These are phyloP conservation scores for Xylaria venustula DNA, from an alignment of 495 filamentous ascomycete genomes.

Conservation along the genomic window DNA sequence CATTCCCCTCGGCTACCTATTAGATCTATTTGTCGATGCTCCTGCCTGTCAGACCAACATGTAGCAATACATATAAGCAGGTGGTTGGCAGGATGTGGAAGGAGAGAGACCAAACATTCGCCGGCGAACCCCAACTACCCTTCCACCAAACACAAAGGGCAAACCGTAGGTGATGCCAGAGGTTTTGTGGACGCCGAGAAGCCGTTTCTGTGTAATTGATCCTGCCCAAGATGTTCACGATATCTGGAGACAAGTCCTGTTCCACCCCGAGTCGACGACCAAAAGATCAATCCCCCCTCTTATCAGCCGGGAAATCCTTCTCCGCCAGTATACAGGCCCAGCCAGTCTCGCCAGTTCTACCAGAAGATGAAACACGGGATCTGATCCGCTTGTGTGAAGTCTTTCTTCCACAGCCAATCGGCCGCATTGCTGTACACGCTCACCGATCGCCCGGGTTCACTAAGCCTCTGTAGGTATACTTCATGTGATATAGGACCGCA, in stretches of 20 bases:
- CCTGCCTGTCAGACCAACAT: background rate
- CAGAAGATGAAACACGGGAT: too few relatives aligned
- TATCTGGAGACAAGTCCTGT: background rate
- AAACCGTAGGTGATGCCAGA: background rate
- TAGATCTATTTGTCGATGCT: too few relatives aligned
- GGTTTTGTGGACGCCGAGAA: background rate
- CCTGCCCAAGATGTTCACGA: background rate
- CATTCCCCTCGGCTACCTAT: too few relatives aligned
- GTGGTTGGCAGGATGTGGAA: background rate
- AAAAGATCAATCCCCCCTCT: background rate
- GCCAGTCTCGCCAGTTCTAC: too few relatives aligned
- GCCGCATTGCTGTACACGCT: background rate
- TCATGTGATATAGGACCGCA: too few relatives aligned
- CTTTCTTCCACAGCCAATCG: background rate
- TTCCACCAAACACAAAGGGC: background rate
- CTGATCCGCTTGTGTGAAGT: too few relatives aligned
- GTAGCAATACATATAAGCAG: too few relatives aligned
- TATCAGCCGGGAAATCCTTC: background rate
- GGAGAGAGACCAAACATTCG: background rate
- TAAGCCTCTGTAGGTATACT: background rate
- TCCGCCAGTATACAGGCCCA: background rate
- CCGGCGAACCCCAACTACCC: background rate
- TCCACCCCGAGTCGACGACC: too few relatives aligned
- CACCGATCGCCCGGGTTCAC: slow-evolving; percentile 1
- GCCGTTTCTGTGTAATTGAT: background rate